Base-by-base conservation (phyloP, 257 asterid species). In the Nyctanthes arbortristis region DNA sequence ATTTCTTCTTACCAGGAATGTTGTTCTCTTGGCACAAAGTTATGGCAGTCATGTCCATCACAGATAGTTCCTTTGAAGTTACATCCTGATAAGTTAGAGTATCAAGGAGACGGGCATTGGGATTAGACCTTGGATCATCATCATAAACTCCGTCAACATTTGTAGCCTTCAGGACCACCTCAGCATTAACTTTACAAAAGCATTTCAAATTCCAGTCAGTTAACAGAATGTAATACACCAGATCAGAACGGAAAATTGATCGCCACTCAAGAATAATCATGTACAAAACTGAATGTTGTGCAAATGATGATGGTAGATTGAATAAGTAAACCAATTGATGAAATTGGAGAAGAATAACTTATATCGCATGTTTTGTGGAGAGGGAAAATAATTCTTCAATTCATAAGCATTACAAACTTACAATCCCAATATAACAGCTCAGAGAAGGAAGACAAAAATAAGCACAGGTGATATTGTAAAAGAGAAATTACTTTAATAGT, bases 1-100 rank as follows among this genome's bases (percentile, higher is more conserved):
- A n/a, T n/a, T n/a, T n/a, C n/a, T n/a, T n/a, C 77, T 31, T 83
- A 89, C 98, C 95, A 33, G 99, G 99, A 66, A 93, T 91, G 78
- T 91, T 82, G 78, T 93, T 93, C 82, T 93, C 99, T 84, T 93
- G 97, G 89, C 97, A 93, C 75, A 93, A 78, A 61, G 99, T 93
- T 40, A 91, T 87, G 65, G 99, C 99, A 45, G 97, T 93, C 93
- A 89, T 32, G 84, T 93, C 99, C 99, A 93, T 93, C 59, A 91
- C 97, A 0, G 96, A 87, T 58, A 91, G 92, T 67, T 89, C 99
- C 80, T 86, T 87, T 7, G 99, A 78, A 47, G 76, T 89, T 43
- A 93, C 96, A 16, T 91, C 99, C 37, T 89, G 94, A 73, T 89
- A 93, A 29, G 91, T 83, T 49, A 93, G 75, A 65, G 83, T 82